These are phyloP conservation scores for Rhododendron ovatum DNA, from an alignment of 148 eudicot species.

Conservation along the genomic window DNA sequence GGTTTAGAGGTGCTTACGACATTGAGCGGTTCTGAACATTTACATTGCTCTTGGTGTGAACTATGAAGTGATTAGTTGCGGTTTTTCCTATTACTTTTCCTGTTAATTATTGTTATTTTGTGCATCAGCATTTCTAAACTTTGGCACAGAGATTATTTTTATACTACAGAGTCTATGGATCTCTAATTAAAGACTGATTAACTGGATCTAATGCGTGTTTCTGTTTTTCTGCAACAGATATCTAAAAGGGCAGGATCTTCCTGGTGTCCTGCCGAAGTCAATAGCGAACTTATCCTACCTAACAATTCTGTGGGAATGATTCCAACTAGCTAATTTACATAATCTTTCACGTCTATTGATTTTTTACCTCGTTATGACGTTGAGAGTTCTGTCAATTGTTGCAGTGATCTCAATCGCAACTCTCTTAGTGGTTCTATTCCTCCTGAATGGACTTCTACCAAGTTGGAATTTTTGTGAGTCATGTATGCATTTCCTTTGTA, in stretches of 20 bases:
- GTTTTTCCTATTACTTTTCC: neutral
- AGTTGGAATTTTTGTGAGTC: conserved; percentile 25
- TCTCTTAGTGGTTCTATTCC: conserved; percentile 50
- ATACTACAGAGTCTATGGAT: neutral
- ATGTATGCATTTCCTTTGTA: neutral
- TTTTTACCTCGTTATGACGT: neutral
- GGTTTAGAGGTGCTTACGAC: neutral
- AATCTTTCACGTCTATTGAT: neutral
- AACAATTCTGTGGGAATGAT: conserved; percentile 16
- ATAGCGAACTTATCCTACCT: conserved; percentile 27
- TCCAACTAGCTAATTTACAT: neutral
- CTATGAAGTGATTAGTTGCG: neutral
- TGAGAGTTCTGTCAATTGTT: neutral
- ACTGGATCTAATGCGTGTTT: neutral
- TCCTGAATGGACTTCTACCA: conserved; percentile 38
- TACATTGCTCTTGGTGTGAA: neutral
- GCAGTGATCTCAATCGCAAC: conserved; percentile 40
- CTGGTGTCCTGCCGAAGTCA: conserved; percentile 37
- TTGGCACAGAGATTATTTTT: neutral
- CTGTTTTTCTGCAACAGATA: conserved; percentile 17
- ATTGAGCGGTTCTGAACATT: neutral
- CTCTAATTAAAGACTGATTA: neutral
- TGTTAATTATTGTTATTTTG: neutral
- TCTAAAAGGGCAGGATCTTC: conserved; percentile 39
- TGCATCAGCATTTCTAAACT: neutral